Conservation (phyloP, 305 asterid genomes). For the Ajuga reptans region DNA sequence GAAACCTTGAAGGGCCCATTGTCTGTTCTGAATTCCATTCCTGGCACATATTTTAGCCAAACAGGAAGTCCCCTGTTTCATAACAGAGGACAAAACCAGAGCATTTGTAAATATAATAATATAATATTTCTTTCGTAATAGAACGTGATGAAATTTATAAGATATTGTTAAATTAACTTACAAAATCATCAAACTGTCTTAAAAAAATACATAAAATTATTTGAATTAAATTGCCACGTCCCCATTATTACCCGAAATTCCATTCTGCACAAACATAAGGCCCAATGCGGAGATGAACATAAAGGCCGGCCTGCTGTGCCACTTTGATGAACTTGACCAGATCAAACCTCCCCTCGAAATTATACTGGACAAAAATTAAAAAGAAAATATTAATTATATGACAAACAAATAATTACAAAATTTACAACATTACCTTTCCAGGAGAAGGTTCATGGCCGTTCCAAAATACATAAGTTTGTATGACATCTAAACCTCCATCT, state of each 20-base stretch:
- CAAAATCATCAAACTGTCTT: too few species aligned
- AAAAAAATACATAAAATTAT: too few species aligned
- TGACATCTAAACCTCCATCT: constrained; percentile 92
- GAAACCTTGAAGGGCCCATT: constrained; percentile 67
- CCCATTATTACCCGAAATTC: constrained; percentile 58
- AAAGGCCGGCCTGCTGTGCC: constrained; percentile 59
- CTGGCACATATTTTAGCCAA: constrained; percentile 78
- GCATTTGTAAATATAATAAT: too few species aligned
- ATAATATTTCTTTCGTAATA: too few species aligned
- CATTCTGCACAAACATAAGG: constrained; percentile 80
- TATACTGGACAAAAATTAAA: constrained; percentile 38
- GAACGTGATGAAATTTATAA: too few species aligned
- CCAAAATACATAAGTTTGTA: constrained; percentile 88
- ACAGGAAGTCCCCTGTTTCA: constrained; percentile 78
- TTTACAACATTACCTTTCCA: constrained; percentile 44
- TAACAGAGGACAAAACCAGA: constrained; percentile 16
- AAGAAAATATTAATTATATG: too few species aligned
- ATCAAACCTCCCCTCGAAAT: constrained; percentile 72
- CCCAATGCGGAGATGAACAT: constrained; percentile 69
- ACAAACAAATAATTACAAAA: neutral
- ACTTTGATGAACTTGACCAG: constrained; percentile 66
- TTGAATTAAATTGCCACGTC: too few species aligned
- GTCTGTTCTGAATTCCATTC: constrained; percentile 64
- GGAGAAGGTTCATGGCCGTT: constrained; percentile 90
- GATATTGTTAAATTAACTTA: too few species aligned